Percentiles rank a stretch among this genome's conserved stretches.
Conservation (phyloP, 2,329 filamentous ascomycete species). For the Colletotrichum euphorbiae region DNA sequence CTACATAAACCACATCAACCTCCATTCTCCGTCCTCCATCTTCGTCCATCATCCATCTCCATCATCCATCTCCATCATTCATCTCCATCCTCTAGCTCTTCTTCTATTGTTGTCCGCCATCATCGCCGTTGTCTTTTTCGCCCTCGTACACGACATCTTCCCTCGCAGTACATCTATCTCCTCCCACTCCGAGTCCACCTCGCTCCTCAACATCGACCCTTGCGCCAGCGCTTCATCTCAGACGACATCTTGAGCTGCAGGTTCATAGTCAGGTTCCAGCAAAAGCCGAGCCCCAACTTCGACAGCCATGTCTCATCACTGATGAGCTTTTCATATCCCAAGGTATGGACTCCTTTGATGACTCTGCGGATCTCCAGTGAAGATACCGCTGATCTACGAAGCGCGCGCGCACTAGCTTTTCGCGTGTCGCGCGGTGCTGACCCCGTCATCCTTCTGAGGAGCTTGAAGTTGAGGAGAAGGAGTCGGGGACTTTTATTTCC, state of each 20-base stretch:
- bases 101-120: no score
- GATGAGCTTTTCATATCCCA: conserved; percentile 19
- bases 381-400: conserved; percentile 16
- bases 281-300: conserved; percentile 6
- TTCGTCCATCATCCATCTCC: neutral
- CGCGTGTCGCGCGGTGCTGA: conserved; percentile 12
- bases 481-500: conserved; percentile 12
- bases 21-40: no score
- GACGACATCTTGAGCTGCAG: conserved; percentile 19
- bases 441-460: conserved; percentile 1
- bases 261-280: conserved; percentile 16
- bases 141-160: no score
- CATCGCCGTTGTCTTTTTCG: conserved; percentile 16
- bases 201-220: conserved; percentile 1
- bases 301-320: conserved; percentile 22
- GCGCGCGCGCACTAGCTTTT: neutral
- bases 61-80: neutral
- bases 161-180: conserved; percentile 1
- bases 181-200: conserved; percentile 16
- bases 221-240: conserved; percentile 6
- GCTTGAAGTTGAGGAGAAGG: conserved; percentile 15
- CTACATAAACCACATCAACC: no score
- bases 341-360: conserved; percentile 14
- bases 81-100: no score
- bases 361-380: conserved; percentile 11